phyloP scores from a whole-genome alignment of 164 flowering plant species.

The Umbellularia californica region DNA sequence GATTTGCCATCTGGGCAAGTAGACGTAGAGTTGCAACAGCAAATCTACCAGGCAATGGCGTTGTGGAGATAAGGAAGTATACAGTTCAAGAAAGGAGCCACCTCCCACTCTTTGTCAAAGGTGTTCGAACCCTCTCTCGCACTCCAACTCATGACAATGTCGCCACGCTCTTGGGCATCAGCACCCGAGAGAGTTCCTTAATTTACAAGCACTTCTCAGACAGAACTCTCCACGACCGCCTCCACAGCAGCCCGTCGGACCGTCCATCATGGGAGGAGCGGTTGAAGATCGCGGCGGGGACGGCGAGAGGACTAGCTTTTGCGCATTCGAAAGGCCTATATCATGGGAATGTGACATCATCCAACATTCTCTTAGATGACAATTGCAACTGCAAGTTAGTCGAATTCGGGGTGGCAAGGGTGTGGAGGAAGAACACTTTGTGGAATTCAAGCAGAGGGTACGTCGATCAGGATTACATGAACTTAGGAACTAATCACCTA shows the following conservation, averaged over 20 bases:
- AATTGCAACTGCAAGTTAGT: constrained; percentile 27
- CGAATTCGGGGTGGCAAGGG: constrained; percentile 37
- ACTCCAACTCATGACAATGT: neutral
- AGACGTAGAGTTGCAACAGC: neutral
- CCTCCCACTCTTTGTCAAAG: neutral
- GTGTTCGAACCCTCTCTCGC: neutral
- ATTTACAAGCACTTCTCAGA: neutral
- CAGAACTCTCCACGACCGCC: neutral
- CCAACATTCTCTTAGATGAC: constrained; percentile 31
- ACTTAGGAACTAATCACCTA: constrained; percentile 39
- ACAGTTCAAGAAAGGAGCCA: neutral
- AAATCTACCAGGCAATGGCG: neutral
- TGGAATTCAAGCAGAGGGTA: constrained; percentile 28
- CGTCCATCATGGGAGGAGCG: constrained; percentile 23
- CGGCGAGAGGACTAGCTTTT: constrained; percentile 26
- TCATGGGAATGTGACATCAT: constrained; percentile 29
- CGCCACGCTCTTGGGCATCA: neutral
- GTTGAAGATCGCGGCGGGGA: constrained; percentile 23
- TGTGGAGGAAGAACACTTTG: constrained; percentile 23
- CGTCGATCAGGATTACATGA: constrained; percentile 36
- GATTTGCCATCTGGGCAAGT: neutral
- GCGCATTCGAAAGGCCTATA: constrained; percentile 32
- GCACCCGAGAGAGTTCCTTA: neutral
- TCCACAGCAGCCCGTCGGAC: neutral
- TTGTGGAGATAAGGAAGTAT: neutral